Evolutionary conservation across 805 yeast species (phyloP), one percentile per base, ranked within the genome.

Genomic region (Pichia kluyveri): DNA sequence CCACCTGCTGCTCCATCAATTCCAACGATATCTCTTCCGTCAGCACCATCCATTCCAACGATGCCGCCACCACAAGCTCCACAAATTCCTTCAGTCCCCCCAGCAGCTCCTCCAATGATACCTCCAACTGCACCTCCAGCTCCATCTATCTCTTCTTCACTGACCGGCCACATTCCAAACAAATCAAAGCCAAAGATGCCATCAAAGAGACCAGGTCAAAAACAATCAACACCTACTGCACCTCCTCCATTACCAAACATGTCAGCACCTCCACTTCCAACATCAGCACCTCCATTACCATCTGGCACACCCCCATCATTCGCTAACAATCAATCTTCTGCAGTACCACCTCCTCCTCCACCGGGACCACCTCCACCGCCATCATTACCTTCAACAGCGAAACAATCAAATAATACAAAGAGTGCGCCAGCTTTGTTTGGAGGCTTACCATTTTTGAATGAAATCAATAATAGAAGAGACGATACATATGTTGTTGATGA

Each of bases 371-470:
- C 55, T 30, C 42, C 50, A 10, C 41, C 51, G 2, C 45, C 51
- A 17, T 26, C 54, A 4, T 23, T 23, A 23, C 7, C 26, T 23
- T 14, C n/a, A 41, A 19, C 41, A 6, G 17, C 50, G 8, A 54
- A 60, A n/a, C 42, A 51, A 7, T 15, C 38, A 7, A 11, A 41
- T 2, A 32, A 37, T 2, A 18, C 8, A 17, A 12, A 19, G 5
- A 23, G 10, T 11, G 17, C 44, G 1, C 8, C 48, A 8, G 57
- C 69, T 17, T 56, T 67, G 6, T 55, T 65, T 44, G 46, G 52
- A 51, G 76, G 76, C 1, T 56, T 77, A 26, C 82, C 83, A 11
- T 77, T 77, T 51, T 65, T 77, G 41, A 76, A 77, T 1, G 79
- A 76, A 52, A 77, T 77, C 32, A 75, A 76, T 50, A 70, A 71